phyloP scores from a whole-genome alignment of 352 stramenopile species.

The Phytophthora syringae region DNA sequence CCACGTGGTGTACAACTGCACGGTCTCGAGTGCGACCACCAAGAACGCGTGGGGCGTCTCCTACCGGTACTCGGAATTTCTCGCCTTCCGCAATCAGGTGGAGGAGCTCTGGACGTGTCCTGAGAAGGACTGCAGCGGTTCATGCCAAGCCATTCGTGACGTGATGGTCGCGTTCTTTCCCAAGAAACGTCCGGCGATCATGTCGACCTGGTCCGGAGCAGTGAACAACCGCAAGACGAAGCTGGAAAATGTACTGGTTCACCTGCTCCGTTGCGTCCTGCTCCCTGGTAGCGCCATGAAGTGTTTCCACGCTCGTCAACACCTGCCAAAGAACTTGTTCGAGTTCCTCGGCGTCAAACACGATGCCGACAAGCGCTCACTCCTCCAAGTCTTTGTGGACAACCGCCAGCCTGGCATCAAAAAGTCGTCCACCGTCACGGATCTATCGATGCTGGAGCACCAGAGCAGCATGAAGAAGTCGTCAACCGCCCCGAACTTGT shows the following conservation, averaged over 20 bases:
- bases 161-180: constrained; percentile 68
- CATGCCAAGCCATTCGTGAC: constrained; percentile 74
- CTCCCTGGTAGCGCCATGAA: constrained; percentile 78
- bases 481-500: constrained; percentile 32
- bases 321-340: constrained; percentile 58
- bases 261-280: constrained; percentile 68
- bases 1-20: constrained; percentile 62
- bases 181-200: constrained; percentile 51
- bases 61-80: constrained; percentile 75
- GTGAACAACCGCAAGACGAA: constrained; percentile 60
- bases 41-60: constrained; percentile 58
- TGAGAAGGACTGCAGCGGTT: constrained; percentile 59
- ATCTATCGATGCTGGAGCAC: constrained; percentile 36
- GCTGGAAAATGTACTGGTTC: constrained; percentile 64
- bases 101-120: constrained; percentile 63
- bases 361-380: constrained; percentile 57
- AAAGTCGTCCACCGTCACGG: constrained; percentile 33
- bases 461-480: constrained; percentile 43
- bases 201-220: constrained; percentile 47
- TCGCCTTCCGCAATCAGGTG: constrained; percentile 62
- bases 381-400: constrained; percentile 76
- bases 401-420: constrained; percentile 48
- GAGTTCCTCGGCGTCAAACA: constrained; percentile 66
- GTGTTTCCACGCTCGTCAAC: constrained; percentile 54
- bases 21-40: constrained; percentile 50